Evolutionary conservation across 352 stramenopile genomes (phyloP), one percentile per base, ranked within the genome.

Genomic region (Phytophthora melonis): DNA sequence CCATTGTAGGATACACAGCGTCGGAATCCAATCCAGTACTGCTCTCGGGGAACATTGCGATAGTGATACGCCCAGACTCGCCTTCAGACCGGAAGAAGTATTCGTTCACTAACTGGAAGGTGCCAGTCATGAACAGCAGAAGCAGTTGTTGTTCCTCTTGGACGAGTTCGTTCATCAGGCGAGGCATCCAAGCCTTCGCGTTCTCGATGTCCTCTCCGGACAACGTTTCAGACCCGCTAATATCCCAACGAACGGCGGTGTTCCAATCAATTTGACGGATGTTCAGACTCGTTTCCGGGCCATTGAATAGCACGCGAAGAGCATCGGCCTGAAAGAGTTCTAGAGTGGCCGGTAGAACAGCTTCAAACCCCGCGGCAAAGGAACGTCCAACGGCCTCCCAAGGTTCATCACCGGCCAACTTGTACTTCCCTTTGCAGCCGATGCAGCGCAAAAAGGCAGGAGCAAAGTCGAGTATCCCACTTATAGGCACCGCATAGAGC

Each of bases 141-240:
- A 93, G 9, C 47, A 88, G 68, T 39, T 89, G 80, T 49, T 85
- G 82, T 57, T 93, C 87, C 47, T 93, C 85, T 1, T 86, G 41
- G 4, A 89, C 81, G 14, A 93, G 76, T 36, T 92, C 85, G 1
- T 27, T 76, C 16, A 89, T 72, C 16, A 92, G 57, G 16, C 85
- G 81, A 49, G 72, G 71, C 62, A 83, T 75, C 87, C 84, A 93
- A 34, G 16, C 34, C 59, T 82, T 80, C 13, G 39, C 63, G 18
- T 30, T 62, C 57, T 60, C 68, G 23, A 34, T 34, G 19, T 69
- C 67, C 3, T 68, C 64, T 3, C 64, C 55, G 36, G 45, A 70
- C 19, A 67, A 39, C n/a, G 16, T 19, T 60, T 76, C 72, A 23
- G 66, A 58, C 8, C 34, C 50, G 13, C 74, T 10, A 14, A 75